Evolutionary conservation across 1,284 basidiomycete species (phyloP).

Genomic region (Crucibulum cyathiforme): DNA sequence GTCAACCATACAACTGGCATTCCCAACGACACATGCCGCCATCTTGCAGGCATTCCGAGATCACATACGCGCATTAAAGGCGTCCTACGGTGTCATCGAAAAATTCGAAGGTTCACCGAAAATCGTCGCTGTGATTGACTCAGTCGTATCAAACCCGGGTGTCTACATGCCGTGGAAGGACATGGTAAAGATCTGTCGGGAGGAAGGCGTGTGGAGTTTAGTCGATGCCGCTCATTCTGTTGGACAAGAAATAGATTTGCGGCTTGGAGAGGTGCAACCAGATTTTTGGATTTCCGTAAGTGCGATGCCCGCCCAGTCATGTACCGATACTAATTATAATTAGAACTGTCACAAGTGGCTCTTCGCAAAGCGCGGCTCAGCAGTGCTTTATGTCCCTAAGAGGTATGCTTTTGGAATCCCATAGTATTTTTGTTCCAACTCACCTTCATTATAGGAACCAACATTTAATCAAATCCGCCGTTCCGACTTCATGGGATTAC

Average conservation of each 20-base stretch:
- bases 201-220: slow-evolving; percentile 72
- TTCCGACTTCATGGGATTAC: too few relatives aligned
- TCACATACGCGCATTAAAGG: slow-evolving; percentile 19
- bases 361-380: too few relatives aligned
- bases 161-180: slow-evolving; percentile 81
- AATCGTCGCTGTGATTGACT: slow-evolving; percentile 78
- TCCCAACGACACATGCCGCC: slow-evolving; percentile 68
- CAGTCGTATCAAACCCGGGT: slow-evolving; percentile 76
- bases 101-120: slow-evolving; percentile 30
- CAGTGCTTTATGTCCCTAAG: too few relatives aligned
- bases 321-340: too few relatives aligned
- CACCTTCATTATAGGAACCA: too few relatives aligned
- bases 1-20: slow-evolving; percentile 57
- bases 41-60: slow-evolving; percentile 67
- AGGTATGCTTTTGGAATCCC: too few relatives aligned
- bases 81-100: too few relatives aligned
- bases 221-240: slow-evolving; percentile 89
- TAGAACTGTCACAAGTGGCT: too few relatives aligned
- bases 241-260: slow-evolving; percentile 68
- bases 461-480: too few relatives aligned
- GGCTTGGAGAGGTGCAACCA: slow-evolving; percentile 64
- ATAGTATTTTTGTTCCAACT: too few relatives aligned
- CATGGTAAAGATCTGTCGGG: slow-evolving; percentile 72
- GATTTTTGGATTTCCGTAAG: slow-evolving; percentile 84
- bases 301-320: slow-evolving; percentile 6